phyloP scores from a whole-genome alignment of 75 land plant genomes.

The Picea sitchensis region DNA sequence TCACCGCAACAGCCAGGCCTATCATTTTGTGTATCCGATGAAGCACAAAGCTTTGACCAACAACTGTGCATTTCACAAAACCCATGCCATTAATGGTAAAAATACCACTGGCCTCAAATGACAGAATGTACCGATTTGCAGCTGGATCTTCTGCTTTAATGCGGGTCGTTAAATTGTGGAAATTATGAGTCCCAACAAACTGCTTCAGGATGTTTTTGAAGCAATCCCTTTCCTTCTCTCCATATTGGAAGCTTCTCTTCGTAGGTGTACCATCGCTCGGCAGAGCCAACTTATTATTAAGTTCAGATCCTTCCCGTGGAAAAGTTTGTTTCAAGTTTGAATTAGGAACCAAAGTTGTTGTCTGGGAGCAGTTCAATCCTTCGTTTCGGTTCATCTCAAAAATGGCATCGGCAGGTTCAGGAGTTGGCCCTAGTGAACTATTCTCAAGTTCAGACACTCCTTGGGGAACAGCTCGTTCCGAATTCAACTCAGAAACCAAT shows the following conservation, averaged over 20 bases:
- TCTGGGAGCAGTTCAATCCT: not conserved
- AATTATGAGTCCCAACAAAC: conserved; percentile 86
- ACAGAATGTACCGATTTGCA: conserved; percentile 72
- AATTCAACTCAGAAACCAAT: not conserved
- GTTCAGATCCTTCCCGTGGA: not conserved
- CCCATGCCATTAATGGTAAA: conserved; percentile 65
- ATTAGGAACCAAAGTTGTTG: not conserved
- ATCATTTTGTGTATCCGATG: conserved; percentile 97
- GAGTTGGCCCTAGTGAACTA: not conserved
- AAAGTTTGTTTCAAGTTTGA: not conserved
- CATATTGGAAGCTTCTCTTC: conserved; percentile 47
- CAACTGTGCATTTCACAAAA: conserved; percentile 80
- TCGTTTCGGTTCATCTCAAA: not conserved
- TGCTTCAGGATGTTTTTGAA: conserved; percentile 55
- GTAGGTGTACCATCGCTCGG: not conserved
- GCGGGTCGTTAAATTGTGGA: conserved; percentile 90
- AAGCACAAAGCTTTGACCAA: conserved; percentile 98
- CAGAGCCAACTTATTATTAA: not conserved
- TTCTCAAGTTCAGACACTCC: not conserved
- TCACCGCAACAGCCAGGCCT: conserved; percentile 83
- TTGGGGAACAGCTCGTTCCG: not conserved
- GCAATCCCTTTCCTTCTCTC: conserved; percentile 55
- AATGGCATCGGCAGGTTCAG: not conserved
- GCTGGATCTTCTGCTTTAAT: conserved; percentile 87
- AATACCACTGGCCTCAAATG: conserved; percentile 56